Conservation (phyloP, 345 rosid genomes). For the Sisymbrium irio region DNA sequence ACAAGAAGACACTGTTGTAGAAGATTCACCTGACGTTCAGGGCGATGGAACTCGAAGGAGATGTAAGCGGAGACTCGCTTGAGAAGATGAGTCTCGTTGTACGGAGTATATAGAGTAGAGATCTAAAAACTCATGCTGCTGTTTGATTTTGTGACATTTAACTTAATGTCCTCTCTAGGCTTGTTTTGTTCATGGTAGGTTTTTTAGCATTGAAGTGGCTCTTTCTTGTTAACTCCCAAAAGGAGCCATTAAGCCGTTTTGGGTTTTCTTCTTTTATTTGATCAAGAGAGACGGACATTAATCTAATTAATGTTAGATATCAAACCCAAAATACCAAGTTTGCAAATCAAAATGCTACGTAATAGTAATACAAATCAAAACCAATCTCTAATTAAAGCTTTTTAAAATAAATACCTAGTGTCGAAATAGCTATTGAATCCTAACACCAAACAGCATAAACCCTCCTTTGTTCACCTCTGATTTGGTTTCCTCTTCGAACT, state of each 20-base stretch:
- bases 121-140: not conserved
- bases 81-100: slow-evolving; percentile 16
- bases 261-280: not conserved
- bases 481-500: slow-evolving; percentile 34
- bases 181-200: slow-evolving; percentile 15
- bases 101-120: slow-evolving; percentile 16
- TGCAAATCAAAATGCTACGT: not conserved
- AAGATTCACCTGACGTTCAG: slow-evolving; percentile 53
- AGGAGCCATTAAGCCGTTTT: not conserved
- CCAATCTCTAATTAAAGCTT: slow-evolving; percentile 7
- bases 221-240: not conserved
- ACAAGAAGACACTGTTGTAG: slow-evolving; percentile 68
- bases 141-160: slow-evolving; percentile 15
- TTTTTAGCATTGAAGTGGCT: not conserved
- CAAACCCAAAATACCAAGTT: not conserved
- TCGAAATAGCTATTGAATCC: slow-evolving; percentile 34
- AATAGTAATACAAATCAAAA: slow-evolving; percentile 12
- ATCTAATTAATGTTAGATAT: slow-evolving; percentile 2
- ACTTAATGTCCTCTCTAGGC: slow-evolving; percentile 13
- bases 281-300: not conserved
- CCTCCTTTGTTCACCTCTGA: slow-evolving; percentile 20
- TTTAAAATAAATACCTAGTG: not conserved
- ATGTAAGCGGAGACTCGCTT: slow-evolving; percentile 50
- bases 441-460: slow-evolving; percentile 54
- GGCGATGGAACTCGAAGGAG: slow-evolving; percentile 40